Conservation (phyloP, 257 asterid genomes). For the Scutellaria barbata region DNA sequence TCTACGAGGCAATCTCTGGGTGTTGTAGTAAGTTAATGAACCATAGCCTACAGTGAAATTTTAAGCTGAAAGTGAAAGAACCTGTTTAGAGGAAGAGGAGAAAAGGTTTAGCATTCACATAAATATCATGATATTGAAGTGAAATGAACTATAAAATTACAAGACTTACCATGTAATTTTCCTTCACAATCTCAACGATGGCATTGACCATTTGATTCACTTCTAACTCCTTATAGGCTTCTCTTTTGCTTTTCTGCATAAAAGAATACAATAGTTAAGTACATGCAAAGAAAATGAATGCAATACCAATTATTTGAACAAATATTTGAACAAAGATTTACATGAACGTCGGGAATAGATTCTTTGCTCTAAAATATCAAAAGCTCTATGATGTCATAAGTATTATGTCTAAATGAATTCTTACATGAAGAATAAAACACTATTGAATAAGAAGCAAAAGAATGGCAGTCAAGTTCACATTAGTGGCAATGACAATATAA, state of each 20-base stretch:
- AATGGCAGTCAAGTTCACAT: too few relatives aligned
- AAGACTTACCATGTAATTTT: constrained; percentile 77
- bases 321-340: too few relatives aligned
- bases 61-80: constrained; percentile 77
- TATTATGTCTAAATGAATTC: too few relatives aligned
- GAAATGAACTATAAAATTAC: constrained; percentile 9
- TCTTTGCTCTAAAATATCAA: too few relatives aligned
- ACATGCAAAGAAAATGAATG: constrained; percentile 10
- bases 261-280: constrained; percentile 28
- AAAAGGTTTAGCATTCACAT: constrained; percentile 21
- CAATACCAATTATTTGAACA: too few relatives aligned
- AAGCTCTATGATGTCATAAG: too few relatives aligned
- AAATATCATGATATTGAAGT: constrained; percentile 14
- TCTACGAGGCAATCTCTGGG: constrained; percentile 67
- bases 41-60: constrained; percentile 76
- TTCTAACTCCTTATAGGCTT: constrained; percentile 61
- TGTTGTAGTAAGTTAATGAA: constrained; percentile 80
- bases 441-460: too few relatives aligned
- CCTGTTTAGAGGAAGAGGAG: constrained; percentile 49
- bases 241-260: constrained; percentile 82
- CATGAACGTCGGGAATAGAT: too few relatives aligned
- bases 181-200: constrained; percentile 82
- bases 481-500: too few relatives aligned
- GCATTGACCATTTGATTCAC: constrained; percentile 77
- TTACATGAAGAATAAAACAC: too few relatives aligned